Conservation (phyloP, 371 early-diverging fungal genomes). For the Mortierella sp. region DNA sequence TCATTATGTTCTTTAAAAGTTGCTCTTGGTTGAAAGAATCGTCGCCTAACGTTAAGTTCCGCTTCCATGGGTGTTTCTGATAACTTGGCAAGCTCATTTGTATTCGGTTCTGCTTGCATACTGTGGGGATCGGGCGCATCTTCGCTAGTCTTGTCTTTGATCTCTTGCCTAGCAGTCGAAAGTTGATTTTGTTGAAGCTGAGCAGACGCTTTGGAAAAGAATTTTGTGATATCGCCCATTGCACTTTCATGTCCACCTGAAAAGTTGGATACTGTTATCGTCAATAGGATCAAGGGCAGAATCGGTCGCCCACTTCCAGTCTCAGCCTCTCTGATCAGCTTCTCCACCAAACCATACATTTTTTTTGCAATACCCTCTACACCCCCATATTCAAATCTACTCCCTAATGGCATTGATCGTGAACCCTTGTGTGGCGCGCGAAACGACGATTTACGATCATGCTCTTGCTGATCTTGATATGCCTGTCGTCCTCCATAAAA, state of each 20-base stretch:
- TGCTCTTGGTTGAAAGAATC: constrained; percentile 22
- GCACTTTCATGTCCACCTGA: constrained; percentile 35
- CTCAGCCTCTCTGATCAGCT: constrained; percentile 42
- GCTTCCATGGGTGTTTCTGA: constrained; percentile 1
- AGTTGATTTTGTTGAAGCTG: constrained; percentile 3
- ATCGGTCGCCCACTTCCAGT: constrained; percentile 29
- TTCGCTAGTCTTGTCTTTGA: background rate
- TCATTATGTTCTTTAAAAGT: constrained; percentile 26
- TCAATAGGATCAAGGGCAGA: constrained; percentile 36
- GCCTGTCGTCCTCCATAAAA: constrained; percentile 39
- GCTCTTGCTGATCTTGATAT: constrained; percentile 11
- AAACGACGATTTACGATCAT: constrained; percentile 23
- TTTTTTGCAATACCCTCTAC: constrained; percentile 45
- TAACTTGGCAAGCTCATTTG: background rate
- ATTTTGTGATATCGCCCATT: constrained; percentile 47
- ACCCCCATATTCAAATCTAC: constrained; percentile 49
- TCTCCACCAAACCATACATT: constrained; percentile 32
- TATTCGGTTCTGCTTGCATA: background rate
- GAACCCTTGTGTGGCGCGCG: constrained; percentile 37
- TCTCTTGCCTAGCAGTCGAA: background rate
- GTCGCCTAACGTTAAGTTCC: constrained; percentile 6
- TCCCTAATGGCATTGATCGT: constrained; percentile 43
- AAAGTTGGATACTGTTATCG: constrained; percentile 38
- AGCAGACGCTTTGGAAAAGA: constrained; percentile 39
- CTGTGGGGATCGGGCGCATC: background rate